phyloP scores from a whole-genome alignment of 1,284 basidiomycete species.

The Heimioporus retisporus region DNA sequence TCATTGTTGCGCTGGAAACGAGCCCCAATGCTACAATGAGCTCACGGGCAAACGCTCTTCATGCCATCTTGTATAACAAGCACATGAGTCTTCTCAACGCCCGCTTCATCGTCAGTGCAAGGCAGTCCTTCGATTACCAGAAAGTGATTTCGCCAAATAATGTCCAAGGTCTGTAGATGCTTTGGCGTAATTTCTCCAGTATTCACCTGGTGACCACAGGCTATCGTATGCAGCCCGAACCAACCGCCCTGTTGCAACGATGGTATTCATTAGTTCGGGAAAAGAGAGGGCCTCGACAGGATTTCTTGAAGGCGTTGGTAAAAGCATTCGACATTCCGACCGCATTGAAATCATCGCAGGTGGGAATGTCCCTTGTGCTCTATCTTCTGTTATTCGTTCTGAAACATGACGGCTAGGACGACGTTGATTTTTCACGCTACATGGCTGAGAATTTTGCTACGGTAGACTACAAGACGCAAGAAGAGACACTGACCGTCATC shows the following conservation, averaged over 20 bases:
- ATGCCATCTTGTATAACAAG: conserved; percentile 88
- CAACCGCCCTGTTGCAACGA: conserved; percentile 81
- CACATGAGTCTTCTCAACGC: conserved; percentile 92
- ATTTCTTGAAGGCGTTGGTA: conserved; percentile 88
- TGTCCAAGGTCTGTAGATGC: conserved; percentile 56
- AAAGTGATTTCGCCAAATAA: conserved; percentile 58
- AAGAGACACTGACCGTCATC: conserved; percentile 93
- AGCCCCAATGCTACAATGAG: conserved; percentile 72
- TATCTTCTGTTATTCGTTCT: not conserved
- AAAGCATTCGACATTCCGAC: conserved; percentile 81
- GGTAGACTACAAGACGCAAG: conserved; percentile 95
- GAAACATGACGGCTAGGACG: conserved; percentile 60
- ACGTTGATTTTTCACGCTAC: conserved; percentile 88
- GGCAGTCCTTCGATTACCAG: conserved; percentile 88
- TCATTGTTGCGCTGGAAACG: conserved; percentile 95
- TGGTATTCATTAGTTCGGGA: conserved; percentile 96
- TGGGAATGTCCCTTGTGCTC: conserved; percentile 30
- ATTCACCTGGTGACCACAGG: conserved; percentile 52
- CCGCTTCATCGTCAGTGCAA: conserved; percentile 84
- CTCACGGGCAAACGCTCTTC: conserved; percentile 83
- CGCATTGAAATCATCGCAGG: conserved; percentile 57
- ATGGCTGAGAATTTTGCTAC: conserved; percentile 95
- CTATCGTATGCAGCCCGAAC: conserved; percentile 67
- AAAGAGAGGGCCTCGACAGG: conserved; percentile 86
- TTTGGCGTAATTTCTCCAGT: not conserved